Percentiles rank a stretch among this genome's conserved stretches.
These are phyloP conservation scores for Wilcoxina mikolae DNA, from an alignment of 495 filamentous ascomycete species.

Conservation along the genomic window DNA sequence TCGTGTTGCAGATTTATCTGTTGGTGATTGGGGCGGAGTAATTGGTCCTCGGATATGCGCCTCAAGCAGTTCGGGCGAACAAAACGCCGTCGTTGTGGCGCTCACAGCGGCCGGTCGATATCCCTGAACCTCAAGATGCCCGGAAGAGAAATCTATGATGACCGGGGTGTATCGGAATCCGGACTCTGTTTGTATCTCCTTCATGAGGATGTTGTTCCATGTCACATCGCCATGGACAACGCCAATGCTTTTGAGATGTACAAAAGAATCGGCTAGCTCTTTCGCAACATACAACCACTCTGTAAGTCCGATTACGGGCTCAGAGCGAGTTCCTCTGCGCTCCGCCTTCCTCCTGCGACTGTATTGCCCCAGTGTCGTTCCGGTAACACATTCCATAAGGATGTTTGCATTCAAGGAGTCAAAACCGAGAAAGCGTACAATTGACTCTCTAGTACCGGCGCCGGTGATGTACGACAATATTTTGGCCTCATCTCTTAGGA, in stretches of 20 bases:
- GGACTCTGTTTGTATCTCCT: background rate
- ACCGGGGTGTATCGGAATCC: slow-evolving; percentile 2
- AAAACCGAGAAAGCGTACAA: slow-evolving; percentile 21
- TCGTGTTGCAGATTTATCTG: background rate
- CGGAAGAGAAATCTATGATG: slow-evolving; percentile 22
- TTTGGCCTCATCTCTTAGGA: slow-evolving; percentile 16
- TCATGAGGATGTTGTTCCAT: slow-evolving; percentile 23
- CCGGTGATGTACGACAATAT: slow-evolving; percentile 17
- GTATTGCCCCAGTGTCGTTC: slow-evolving; percentile 10
- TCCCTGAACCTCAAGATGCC: slow-evolving; percentile 7
- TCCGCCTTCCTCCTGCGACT: background rate
- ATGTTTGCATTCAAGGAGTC: slow-evolving; percentile 10
- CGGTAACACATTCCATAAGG: slow-evolving; percentile 11
- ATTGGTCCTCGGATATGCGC: slow-evolving; percentile 8
- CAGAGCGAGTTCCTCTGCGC: background rate
- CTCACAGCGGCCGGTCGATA: slow-evolving; percentile 11
- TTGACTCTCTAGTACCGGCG: background rate
- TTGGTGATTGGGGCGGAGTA: slow-evolving; percentile 4
- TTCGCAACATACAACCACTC: slow-evolving; percentile 23
- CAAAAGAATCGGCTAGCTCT: slow-evolving; percentile 11
- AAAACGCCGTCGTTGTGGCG: slow-evolving; percentile 22
- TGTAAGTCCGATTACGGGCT: slow-evolving; percentile 15
- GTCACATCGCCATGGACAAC: slow-evolving; percentile 27
- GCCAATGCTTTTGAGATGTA: slow-evolving; percentile 10
- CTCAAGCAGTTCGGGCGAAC: slow-evolving; percentile 21